Evolutionary conservation across 2,329 filamentous ascomycete genomes (phyloP).

Genomic region (Incumbomyces delicatus): DNA sequence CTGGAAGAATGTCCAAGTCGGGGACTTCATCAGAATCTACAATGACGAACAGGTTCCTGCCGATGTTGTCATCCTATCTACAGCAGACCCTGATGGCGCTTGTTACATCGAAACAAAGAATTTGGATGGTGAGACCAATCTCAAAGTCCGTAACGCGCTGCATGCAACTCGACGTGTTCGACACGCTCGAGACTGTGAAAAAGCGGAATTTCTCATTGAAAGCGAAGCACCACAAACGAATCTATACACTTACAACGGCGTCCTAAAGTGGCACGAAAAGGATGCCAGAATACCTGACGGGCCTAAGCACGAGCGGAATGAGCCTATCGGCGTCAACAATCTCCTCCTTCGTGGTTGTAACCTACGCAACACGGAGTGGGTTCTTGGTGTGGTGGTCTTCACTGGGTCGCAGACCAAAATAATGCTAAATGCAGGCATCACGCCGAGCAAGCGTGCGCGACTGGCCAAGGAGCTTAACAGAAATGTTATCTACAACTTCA

Average conservation of each 20-base stretch:
- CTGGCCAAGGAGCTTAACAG: conserved; percentile 92
- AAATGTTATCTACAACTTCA: conserved; percentile 95
- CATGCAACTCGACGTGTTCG: conserved; percentile 73
- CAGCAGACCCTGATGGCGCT: conserved; percentile 84
- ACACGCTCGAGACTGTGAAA: conserved; percentile 87
- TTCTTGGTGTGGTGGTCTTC: conserved; percentile 83
- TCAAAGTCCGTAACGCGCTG: conserved; percentile 87
- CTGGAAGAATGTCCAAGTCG: conserved; percentile 93
- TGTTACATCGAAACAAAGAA: conserved; percentile 99
- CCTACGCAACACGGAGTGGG: conserved; percentile 91
- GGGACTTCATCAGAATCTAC: conserved; percentile 92
- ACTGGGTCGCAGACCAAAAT: conserved; percentile 97
- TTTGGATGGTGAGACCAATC: conserved; percentile 91
- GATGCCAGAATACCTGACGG: conserved; percentile 54
- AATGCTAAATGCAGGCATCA: conserved; percentile 96
- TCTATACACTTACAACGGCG: conserved; percentile 87
- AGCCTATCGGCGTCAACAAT: conserved; percentile 92
- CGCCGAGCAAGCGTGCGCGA: conserved; percentile 83
- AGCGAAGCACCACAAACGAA: conserved; percentile 89
- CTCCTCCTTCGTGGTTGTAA: conserved; percentile 87
- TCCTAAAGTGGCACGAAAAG: conserved; percentile 74
- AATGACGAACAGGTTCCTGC: conserved; percentile 93
- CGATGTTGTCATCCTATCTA: conserved; percentile 83
- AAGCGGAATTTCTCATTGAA: conserved; percentile 75
- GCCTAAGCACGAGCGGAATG: conserved; percentile 67